Evolutionary conservation across 768 basidiomycete genomes (phyloP).

Genomic region (Rhizopogon vesiculosus): DNA sequence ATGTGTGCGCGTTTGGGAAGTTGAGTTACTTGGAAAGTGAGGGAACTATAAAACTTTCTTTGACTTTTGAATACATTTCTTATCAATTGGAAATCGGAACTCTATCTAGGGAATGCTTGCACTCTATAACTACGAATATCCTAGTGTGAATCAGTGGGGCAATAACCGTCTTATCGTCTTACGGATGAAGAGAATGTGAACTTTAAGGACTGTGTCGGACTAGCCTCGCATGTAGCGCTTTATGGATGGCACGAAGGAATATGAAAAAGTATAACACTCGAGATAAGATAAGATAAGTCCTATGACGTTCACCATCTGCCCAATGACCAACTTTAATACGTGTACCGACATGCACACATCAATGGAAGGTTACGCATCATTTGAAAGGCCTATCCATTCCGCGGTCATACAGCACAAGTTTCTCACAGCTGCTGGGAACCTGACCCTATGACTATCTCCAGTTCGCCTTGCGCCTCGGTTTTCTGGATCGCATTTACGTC

Average conservation of each 20-base stretch:
- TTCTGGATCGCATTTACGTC: slow-evolving; percentile 66
- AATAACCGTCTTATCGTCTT: no score
- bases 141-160: no score
- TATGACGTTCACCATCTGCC: not conserved
- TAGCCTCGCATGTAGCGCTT: no score
- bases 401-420: slow-evolving; percentile 44
- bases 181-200: no score
- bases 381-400: slow-evolving; percentile 32
- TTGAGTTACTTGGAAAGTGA: slow-evolving; percentile 24
- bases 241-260: no score
- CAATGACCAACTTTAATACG: not conserved
- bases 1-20: slow-evolving; percentile 69
- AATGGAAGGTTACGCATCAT: slow-evolving; percentile 14
- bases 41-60: not conserved
- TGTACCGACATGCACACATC: not conserved
- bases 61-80: no score
- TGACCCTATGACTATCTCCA: slow-evolving; percentile 40
- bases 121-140: no score
- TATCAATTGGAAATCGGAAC: no score
- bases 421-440: slow-evolving; percentile 51
- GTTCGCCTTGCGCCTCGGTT: slow-evolving; percentile 57
- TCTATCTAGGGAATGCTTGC: no score
- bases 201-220: no score
- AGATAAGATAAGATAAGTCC: not conserved
- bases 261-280: no score